Evolutionary conservation across 1,139 yeast species (phyloP).

Genomic region (Lodderomyces oxycetoniae): DNA sequence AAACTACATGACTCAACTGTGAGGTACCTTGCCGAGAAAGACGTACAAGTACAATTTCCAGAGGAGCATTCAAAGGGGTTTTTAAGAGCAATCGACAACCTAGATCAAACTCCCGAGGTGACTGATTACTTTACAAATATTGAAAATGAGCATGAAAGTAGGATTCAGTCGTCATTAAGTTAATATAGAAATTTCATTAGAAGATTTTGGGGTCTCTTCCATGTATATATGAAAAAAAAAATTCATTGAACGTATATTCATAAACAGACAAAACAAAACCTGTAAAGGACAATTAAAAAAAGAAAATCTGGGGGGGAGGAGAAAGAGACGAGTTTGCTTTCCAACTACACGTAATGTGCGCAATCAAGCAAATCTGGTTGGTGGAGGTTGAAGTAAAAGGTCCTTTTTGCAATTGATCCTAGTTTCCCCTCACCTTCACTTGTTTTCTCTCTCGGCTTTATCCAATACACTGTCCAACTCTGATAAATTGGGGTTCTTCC

Average conservation of each 20-base stretch:
- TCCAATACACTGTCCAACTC: slow-evolving; percentile 56
- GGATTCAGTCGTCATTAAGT: slow-evolving; percentile 9
- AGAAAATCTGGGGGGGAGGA: neutral
- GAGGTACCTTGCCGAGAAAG: slow-evolving; percentile 61
- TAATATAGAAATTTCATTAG: too few species aligned
- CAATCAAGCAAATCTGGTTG: too few species aligned
- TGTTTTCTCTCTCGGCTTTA: slow-evolving; percentile 34
- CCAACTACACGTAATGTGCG: too few species aligned
- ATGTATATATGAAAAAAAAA: too few species aligned
- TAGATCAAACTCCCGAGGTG: slow-evolving; percentile 79
- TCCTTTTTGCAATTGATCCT: neutral
- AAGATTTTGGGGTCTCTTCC: too few species aligned
- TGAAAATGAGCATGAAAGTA: slow-evolving; percentile 16
- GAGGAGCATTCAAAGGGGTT: slow-evolving; percentile 49
- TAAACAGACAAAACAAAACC: too few species aligned
- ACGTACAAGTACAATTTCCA: slow-evolving; percentile 51
- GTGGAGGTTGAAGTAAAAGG: neutral
- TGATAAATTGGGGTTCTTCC: slow-evolving; percentile 61
- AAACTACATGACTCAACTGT: slow-evolving; percentile 67
- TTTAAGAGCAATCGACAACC: slow-evolving; percentile 52
- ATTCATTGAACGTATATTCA: too few species aligned
- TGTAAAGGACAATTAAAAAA: too few species aligned
- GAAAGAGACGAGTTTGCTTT: neutral
- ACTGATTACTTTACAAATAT: slow-evolving; percentile 68
- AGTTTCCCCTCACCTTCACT: neutral